Evolutionary conservation across 2,329 filamentous ascomycete genomes (phyloP).

Genomic region (Coleophoma crateriformis): DNA sequence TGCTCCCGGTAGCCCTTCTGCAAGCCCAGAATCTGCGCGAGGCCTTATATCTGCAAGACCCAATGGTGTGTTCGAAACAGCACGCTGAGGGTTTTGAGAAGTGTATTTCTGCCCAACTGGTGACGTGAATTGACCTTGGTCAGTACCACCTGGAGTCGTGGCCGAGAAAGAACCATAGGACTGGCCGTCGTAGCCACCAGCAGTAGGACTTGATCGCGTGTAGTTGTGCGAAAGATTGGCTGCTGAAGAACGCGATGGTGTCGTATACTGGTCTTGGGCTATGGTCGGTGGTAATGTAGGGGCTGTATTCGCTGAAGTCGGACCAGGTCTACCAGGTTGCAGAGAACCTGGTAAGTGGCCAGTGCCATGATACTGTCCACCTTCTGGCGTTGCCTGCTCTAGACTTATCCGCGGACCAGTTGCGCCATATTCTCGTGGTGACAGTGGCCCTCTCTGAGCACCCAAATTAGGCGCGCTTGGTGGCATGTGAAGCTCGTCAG

Average conservation of each 20-base stretch:
- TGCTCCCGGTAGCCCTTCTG: slow-evolving; percentile 61
- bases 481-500: slow-evolving; percentile 51
- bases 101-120: slow-evolving; percentile 47
- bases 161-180: slow-evolving; percentile 52
- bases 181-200: slow-evolving; percentile 43
- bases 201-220: slow-evolving; percentile 77
- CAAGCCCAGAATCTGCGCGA: slow-evolving; percentile 74
- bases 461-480: slow-evolving; percentile 28
- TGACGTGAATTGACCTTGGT: slow-evolving; percentile 57
- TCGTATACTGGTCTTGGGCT: slow-evolving; percentile 51
- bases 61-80: slow-evolving; percentile 76
- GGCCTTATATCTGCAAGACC: slow-evolving; percentile 90
- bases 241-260: slow-evolving; percentile 61
- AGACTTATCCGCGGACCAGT: slow-evolving; percentile 50
- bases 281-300: slow-evolving; percentile 48
- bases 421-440: slow-evolving; percentile 39
- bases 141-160: slow-evolving; percentile 57
- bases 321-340: slow-evolving; percentile 50
- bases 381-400: slow-evolving; percentile 48
- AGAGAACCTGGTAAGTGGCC: slow-evolving; percentile 52
- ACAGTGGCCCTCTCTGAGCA: slow-evolving; percentile 21
- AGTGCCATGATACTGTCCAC: slow-evolving; percentile 37
- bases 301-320: slow-evolving; percentile 49
- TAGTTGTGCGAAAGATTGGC: slow-evolving; percentile 67
- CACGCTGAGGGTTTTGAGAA: slow-evolving; percentile 52